Percentiles rank a stretch among this genome's conserved stretches.
These are phyloP conservation scores for Magnusiomyces sp. DNA, from an alignment of 1,139 yeast genomes.

Conservation along the genomic window DNA sequence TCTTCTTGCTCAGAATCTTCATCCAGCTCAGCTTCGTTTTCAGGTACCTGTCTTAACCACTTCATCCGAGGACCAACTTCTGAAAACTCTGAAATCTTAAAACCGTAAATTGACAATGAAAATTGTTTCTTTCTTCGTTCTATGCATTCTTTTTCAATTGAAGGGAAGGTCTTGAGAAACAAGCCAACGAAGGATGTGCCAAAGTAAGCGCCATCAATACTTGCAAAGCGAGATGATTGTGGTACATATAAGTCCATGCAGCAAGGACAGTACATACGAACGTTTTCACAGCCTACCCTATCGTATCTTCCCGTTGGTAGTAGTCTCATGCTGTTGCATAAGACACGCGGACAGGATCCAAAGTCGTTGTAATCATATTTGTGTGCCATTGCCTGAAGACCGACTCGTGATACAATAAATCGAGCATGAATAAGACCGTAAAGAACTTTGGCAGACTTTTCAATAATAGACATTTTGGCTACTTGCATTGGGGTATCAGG, in stretches of 20 bases:
- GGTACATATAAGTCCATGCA: conserved; percentile 92
- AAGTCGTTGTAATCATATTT: conserved; percentile 84
- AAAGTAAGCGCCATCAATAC: conserved; percentile 91
- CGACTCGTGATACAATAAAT: conserved; percentile 80
- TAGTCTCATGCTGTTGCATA: conserved; percentile 86
- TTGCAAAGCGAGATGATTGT: conserved; percentile 73
- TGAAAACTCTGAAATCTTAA: conserved; percentile 66
- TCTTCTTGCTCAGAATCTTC: no score
- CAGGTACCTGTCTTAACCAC: conserved; percentile 81
- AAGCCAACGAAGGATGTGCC: conserved; percentile 95
- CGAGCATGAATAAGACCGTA: conserved; percentile 94
- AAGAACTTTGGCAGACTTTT: conserved; percentile 82
- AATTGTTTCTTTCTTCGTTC: conserved; percentile 42
- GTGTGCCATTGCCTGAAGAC: conserved; percentile 90
- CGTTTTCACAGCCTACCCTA: conserved; percentile 85
- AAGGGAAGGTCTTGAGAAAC: conserved; percentile 83
- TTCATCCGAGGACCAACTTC: conserved; percentile 86
- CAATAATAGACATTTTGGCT: conserved; percentile 66
- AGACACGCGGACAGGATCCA: conserved; percentile 86
- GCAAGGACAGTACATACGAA: conserved; percentile 86
- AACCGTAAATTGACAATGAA: conserved; percentile 80
- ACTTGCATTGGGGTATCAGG: conserved; percentile 54
- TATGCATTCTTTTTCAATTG: conserved; percentile 49
- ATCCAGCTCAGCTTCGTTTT: conserved; percentile 19
- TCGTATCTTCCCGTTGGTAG: conserved; percentile 91